Base-by-base conservation (phyloP, 305 asterid species). In the Fraxinus greggii region DNA sequence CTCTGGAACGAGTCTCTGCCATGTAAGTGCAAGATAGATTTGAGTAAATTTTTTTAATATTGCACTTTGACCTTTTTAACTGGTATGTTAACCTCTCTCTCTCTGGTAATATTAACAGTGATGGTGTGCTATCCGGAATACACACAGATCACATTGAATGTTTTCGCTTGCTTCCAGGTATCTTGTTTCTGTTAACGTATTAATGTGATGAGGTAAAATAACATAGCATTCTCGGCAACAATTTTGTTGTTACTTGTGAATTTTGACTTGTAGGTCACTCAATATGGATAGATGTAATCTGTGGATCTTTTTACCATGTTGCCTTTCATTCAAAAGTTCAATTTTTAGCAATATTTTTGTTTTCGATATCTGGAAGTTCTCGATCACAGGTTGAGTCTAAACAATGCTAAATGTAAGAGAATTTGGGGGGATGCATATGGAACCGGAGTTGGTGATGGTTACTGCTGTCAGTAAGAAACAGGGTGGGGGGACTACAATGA, bases 121-220 rank as follows among this genome's bases (percentile, higher is more conserved):
- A 85, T 80, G 88, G 83, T 74, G 77, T 81, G 65, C 81, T 80
- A 61, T 84, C 93, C 67, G 90, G 86, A 78, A 72, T 78, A 84
- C 83, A 84, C 82, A 79, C 83, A 7, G 97, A 95, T 86, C 95
- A 92, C 81, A 67, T 80, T 6, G 91, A 91, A 86, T 31, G 59
- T 82, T 92, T 90, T 88, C 80, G 82, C 84, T 88, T 95, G 85
- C 85, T 89, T 88, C 99, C 98, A 90, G 99, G 97, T 95, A 89
- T 79, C 81, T 70, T 67, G 26, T 75, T 69, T 82, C 56, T 48
- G 10, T 79, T 83, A 33, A 31, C 42, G 36, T 63, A 40, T 80
- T 59, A 36, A 81, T 69, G 51, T 72, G 42, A 70, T 31, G 24
- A 35, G 3, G 42, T 70, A 70, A 70, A 32, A 70, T 28, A 15